These are phyloP conservation scores for Pythium sp. DNA, from an alignment of 352 stramenopile species.

Conservation along the genomic window DNA sequence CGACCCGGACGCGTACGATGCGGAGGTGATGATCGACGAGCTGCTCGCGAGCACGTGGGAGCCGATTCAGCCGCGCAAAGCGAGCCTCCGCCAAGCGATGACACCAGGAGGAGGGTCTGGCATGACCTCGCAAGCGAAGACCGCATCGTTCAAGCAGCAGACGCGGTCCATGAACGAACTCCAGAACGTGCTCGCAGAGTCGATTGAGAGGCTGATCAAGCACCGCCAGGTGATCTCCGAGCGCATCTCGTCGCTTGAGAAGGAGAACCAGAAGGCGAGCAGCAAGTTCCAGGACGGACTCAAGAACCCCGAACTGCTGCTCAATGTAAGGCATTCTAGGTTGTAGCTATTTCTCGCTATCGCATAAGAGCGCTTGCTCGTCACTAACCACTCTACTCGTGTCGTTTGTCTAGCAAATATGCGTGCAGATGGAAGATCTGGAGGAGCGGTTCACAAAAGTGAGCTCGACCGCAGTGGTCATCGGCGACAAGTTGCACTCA, in stretches of 20 bases:
- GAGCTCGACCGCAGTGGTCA: slow-evolving; percentile 73
- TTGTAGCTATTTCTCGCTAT: not conserved
- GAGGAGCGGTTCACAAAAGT: slow-evolving; percentile 87
- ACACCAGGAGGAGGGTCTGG: not conserved
- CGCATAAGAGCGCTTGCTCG: not conserved
- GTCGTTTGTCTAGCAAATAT: slow-evolving; percentile 44
- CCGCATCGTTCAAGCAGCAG: slow-evolving; percentile 50
- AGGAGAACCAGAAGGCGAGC: slow-evolving; percentile 55
- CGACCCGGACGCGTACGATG: slow-evolving; percentile 33
- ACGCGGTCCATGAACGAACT: slow-evolving; percentile 66
- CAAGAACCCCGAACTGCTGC: slow-evolving; percentile 48
- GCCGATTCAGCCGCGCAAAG: slow-evolving; percentile 17
- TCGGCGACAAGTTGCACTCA: slow-evolving; percentile 62
- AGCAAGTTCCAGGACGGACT: slow-evolving; percentile 67
- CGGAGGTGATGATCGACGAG: slow-evolving; percentile 79
- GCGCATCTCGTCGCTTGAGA: slow-evolving; percentile 57
- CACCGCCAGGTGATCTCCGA: slow-evolving; percentile 58
- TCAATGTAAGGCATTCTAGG: slow-evolving; percentile 35
- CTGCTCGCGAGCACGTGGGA: slow-evolving; percentile 62
- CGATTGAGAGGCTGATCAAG: slow-evolving; percentile 55
- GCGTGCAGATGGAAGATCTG: slow-evolving; percentile 74
- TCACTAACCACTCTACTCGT: not conserved
- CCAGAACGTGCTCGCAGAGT: slow-evolving; percentile 47
- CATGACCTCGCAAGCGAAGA: slow-evolving; percentile 8
- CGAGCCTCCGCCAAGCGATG: slow-evolving; percentile 11